Percentiles rank a stretch among this genome's conserved stretches.
Evolutionary conservation across 2,329 filamentous ascomycete genomes (phyloP).

Genomic region (Exophiala bonariae): DNA sequence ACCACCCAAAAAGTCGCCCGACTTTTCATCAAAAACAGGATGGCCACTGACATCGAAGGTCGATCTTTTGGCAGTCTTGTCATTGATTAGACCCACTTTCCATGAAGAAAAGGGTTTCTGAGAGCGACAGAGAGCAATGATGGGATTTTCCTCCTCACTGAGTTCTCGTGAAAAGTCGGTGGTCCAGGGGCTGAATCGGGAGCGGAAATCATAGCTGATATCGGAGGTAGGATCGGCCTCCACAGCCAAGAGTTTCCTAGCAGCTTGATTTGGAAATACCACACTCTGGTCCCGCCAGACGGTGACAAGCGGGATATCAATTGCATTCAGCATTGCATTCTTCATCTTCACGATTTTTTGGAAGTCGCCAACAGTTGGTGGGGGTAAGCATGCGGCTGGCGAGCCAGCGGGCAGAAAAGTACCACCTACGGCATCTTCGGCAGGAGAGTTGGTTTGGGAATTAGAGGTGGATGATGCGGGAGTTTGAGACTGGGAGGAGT

Average conservation of each 20-base stretch:
- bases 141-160: conserved; percentile 63
- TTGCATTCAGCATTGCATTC: conserved; percentile 73
- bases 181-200: conserved; percentile 62
- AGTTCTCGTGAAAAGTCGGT: conserved; percentile 65
- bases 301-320: conserved; percentile 71
- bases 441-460: conserved; percentile 53
- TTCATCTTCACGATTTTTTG: conserved; percentile 75
- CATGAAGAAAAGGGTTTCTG: conserved; percentile 59
- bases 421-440: conserved; percentile 51
- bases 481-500: conserved; percentile 26
- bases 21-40: conserved; percentile 64
- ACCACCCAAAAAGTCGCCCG: conserved; percentile 71
- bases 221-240: conserved; percentile 41
- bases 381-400: conserved; percentile 56
- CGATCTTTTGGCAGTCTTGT: conserved; percentile 51
- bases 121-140: conserved; percentile 63
- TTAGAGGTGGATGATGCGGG: conserved; percentile 31
- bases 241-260: conserved; percentile 52
- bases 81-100: conserved; percentile 65
- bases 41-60: conserved; percentile 69
- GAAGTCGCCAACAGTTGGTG: conserved; percentile 63
- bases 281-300: conserved; percentile 81
- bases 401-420: conserved; percentile 69
- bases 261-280: conserved; percentile 70
- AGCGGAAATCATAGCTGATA: conserved; percentile 58